These are phyloP conservation scores for Mimosa bimucronata DNA, from an alignment of 306 rosid species.

Conservation along the genomic window DNA sequence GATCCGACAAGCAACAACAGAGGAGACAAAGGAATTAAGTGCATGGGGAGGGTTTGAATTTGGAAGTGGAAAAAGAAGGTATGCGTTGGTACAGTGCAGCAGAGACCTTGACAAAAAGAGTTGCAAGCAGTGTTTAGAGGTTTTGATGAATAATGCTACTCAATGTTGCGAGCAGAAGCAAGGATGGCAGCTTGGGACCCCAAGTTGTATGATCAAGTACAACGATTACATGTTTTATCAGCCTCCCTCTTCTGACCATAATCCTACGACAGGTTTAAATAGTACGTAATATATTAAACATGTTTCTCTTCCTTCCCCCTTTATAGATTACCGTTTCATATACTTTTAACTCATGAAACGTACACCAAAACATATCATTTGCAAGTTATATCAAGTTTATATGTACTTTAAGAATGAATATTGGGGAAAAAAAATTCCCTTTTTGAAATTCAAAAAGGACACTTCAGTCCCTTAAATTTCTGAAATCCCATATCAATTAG, in stretches of 20 bases:
- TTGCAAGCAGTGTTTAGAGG: slow-evolving; percentile 45
- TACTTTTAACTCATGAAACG: not conserved
- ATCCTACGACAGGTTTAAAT: not conserved
- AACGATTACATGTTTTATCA: slow-evolving; percentile 37
- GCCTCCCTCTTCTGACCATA: not conserved
- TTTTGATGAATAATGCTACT: slow-evolving; percentile 37
- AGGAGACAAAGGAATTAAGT: not conserved
- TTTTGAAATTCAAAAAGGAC: too few species aligned
- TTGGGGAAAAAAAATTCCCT: too few species aligned
- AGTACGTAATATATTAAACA: not conserved
- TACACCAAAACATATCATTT: not conserved
- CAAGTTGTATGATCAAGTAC: slow-evolving; percentile 48
- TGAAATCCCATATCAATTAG: too few species aligned
- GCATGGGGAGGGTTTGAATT: not conserved
- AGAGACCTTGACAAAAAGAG: slow-evolving; percentile 38
- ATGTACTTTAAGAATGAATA: too few species aligned
- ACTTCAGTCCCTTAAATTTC: too few species aligned
- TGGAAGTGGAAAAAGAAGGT: not conserved
- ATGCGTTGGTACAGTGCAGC: slow-evolving; percentile 44
- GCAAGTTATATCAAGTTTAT: too few species aligned
- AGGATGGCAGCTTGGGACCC: slow-evolving; percentile 32
- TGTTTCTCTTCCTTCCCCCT: not conserved
- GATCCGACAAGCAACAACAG: not conserved
- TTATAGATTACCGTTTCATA: not conserved
- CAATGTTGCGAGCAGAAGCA: slow-evolving; percentile 36